phyloP scores from a whole-genome alignment of 257 asterid genomes.

The Nicotiana otophora region DNA sequence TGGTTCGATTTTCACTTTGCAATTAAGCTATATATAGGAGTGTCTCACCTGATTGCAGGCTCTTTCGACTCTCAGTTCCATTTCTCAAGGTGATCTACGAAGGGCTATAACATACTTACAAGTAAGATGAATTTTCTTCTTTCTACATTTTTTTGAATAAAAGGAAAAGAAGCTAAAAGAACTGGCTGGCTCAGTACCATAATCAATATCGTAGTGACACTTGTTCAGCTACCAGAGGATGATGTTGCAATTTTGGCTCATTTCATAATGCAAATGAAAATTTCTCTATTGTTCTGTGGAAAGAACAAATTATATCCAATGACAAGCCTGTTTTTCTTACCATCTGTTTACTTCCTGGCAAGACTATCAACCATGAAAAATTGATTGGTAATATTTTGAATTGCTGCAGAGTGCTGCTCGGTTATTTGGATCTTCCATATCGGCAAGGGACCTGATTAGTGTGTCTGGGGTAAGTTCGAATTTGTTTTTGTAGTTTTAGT shows the following conservation, averaged over 20 bases:
- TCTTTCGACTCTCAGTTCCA: constrained; percentile 76
- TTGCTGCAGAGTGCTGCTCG: constrained; percentile 91
- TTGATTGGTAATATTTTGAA: constrained; percentile 12
- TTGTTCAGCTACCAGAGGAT: not conserved
- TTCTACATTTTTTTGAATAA: not conserved
- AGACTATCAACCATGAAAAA: not conserved
- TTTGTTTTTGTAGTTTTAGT: not conserved
- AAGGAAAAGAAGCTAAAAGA: not conserved
- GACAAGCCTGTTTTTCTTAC: not conserved
- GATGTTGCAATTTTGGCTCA: not conserved
- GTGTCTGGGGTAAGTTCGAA: constrained; percentile 82
- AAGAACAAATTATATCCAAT: not conserved
- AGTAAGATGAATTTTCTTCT: constrained; percentile 39
- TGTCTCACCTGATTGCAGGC: constrained; percentile 41
- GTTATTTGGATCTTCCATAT: constrained; percentile 82
- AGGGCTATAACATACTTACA: constrained; percentile 94
- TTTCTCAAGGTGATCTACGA: constrained; percentile 94
- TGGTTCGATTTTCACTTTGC: not conserved
- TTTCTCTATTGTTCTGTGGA: not conserved
- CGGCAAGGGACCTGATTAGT: constrained; percentile 70
- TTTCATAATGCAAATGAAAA: not conserved
- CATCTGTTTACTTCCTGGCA: not conserved
- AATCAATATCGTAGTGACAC: not conserved
- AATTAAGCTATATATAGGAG: not conserved
- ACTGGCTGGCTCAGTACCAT: not conserved